phyloP scores from a whole-genome alignment of 23 red algal species.

The Gracilariopsis chorda region DNA sequence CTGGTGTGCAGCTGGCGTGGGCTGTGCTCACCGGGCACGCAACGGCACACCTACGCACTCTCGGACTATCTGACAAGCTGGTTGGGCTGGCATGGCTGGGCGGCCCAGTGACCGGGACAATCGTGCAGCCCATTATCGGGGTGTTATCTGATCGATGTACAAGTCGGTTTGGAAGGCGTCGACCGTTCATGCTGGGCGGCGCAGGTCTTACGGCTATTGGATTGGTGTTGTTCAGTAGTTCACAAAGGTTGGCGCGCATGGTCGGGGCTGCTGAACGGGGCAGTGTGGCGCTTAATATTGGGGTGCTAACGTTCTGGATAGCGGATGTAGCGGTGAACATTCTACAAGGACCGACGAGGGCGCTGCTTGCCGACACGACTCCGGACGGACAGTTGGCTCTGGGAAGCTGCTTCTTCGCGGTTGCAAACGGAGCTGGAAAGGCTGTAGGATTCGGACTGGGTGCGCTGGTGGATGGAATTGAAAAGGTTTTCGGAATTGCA shows the following conservation, averaged over 20 bases:
- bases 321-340: constrained; percentile 16
- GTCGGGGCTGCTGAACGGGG: not conserved
- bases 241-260: not conserved
- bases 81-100: constrained; percentile 86
- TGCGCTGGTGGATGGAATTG: constrained; percentile 31
- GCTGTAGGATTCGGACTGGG: constrained; percentile 66
- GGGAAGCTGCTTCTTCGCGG: constrained; percentile 53
- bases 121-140: constrained; percentile 78
- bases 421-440: constrained; percentile 83
- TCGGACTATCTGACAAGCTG: constrained; percentile 26
- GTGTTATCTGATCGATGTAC: constrained; percentile 55
- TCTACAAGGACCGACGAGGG: constrained; percentile 20
- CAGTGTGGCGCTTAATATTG: constrained; percentile 1
- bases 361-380: constrained; percentile 22
- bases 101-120: constrained; percentile 70
- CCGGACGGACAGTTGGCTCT: not conserved
- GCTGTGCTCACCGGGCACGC: constrained; percentile 63
- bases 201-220: constrained; percentile 32
- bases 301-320: constrained; percentile 48
- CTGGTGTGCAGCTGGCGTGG: constrained; percentile 68
- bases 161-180: constrained; percentile 50
- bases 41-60: constrained; percentile 39
- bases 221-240: constrained; percentile 43
- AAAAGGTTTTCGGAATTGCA: constrained; percentile 58
- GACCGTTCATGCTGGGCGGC: constrained; percentile 72